Conservation (phyloP, 306 rosid species). For the Trifolium pratense region DNA sequence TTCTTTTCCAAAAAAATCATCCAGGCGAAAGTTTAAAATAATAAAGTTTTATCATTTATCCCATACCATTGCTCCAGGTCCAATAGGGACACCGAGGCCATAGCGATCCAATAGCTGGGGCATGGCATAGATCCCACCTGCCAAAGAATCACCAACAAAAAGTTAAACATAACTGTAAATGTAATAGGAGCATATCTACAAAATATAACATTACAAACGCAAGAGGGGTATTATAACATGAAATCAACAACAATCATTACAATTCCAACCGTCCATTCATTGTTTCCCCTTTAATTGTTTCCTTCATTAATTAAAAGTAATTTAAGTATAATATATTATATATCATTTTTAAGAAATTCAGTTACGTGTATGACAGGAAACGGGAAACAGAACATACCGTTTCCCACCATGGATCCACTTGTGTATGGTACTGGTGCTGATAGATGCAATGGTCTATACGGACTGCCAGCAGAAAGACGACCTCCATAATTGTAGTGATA, state of each 20-base stretch:
- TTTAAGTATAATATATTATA: not conserved
- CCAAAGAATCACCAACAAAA: conserved; percentile 30
- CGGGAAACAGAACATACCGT: conserved; percentile 19
- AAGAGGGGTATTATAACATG: conserved; percentile 3
- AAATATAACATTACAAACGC: conserved; percentile 16
- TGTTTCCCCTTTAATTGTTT: not conserved
- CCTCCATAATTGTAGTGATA: conserved; percentile 87
- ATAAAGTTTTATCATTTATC: conserved; percentile 1
- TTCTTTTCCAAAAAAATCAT: not conserved
- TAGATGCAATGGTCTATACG: conserved; percentile 85
- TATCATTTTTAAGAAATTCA: conserved; percentile 6
- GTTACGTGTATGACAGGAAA: conserved; percentile 14
- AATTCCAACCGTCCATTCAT: conserved; percentile 19
- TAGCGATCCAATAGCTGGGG: conserved; percentile 87
- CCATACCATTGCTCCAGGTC: conserved; percentile 84
- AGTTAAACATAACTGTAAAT: conserved; percentile 11
- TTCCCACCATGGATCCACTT: conserved; percentile 69
- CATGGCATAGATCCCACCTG: conserved; percentile 91
- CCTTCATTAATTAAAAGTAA: conserved; percentile 12
- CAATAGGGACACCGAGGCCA: conserved; percentile 90
- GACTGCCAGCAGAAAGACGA: conserved; percentile 85
- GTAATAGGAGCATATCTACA: conserved; percentile 23
- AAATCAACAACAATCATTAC: conserved; percentile 15
- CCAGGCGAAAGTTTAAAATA: conserved; percentile 11
- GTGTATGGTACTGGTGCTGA: conserved; percentile 91